Evolutionary conservation across 495 filamentous ascomycete species (phyloP), one percentile per base, ranked within the genome.

Genomic region (Neurospora sp.): DNA sequence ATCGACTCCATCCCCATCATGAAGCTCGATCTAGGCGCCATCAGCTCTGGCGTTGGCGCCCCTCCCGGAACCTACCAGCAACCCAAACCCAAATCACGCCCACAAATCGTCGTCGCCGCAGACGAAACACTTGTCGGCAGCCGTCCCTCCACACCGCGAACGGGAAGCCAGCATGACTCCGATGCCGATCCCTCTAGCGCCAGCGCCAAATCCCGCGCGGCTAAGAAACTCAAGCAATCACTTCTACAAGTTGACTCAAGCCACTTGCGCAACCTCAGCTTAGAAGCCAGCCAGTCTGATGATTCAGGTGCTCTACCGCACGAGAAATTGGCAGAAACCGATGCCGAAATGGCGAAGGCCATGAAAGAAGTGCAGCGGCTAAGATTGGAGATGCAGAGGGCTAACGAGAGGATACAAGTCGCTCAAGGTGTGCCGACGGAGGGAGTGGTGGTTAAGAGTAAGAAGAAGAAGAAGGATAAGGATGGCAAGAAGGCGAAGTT

Each of bases 1-100:
- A 87, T 99, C 69, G 96, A 99, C 79, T 87, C 92, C 16, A 99
- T 99, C 73, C 96, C 96, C 1, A 95, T 98, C 73, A 93, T 99
- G 87, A 89, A 96, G 75, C 87, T 99, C 35, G 89, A 94, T 76
- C 84, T 97, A 35, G 89, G 88, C 3, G 87, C 86, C 69, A 65
- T 82, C 17, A 75, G 78, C 69, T 61, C 77, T 73, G 71, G 40
- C 27, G 72, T 61, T 70, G 71, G 72, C 9, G 38, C 22, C 22
- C 40, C 70, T 8, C 42, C 37, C 8, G 45, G 70, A 37, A 70
- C 68, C 17, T 71, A 69, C 31, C 45, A 79, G 72, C 72, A 74
- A 73, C 31, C 68, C 74, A 8, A 72, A 69, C 3, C 79, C 69
- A 75, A 79, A 75, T 79, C 78, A 35, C 83, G 76, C 73, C 83